Percentiles rank a stretch among this genome's conserved stretches.
phyloP scores from a whole-genome alignment of 176 grass and related monocot genomes.

The Urochloa ruziziensis region DNA sequence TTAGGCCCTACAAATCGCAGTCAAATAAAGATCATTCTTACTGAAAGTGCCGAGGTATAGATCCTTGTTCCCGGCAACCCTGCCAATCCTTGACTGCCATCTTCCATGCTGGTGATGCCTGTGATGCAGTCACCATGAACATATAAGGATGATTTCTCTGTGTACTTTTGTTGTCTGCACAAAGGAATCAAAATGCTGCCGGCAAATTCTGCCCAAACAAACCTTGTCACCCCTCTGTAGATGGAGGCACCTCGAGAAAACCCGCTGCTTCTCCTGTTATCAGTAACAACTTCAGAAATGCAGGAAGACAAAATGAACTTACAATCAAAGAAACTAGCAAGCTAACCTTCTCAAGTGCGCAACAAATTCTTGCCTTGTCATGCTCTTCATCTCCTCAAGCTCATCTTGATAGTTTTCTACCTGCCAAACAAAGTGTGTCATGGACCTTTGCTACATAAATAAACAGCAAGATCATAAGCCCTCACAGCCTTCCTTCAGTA shows the following conservation, averaged over 20 bases:
- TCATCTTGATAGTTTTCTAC: slow-evolving; percentile 73
- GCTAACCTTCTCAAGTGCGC: slow-evolving; percentile 84
- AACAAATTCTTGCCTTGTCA: slow-evolving; percentile 89
- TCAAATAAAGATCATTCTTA: slow-evolving; percentile 45
- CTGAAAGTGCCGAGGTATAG: slow-evolving; percentile 98
- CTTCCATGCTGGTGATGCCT: slow-evolving; percentile 98
- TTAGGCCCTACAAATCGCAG: slow-evolving; percentile 6
- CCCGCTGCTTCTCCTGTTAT: slow-evolving; percentile 88
- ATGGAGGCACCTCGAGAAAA: slow-evolving; percentile 97
- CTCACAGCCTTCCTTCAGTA: neutral
- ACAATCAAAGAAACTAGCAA: neutral
- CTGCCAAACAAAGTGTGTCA: slow-evolving; percentile 45
- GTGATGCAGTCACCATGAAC: slow-evolving; percentile 14
- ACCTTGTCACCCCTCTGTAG: slow-evolving; percentile 97
- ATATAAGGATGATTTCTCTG: neutral
- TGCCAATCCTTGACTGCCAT: slow-evolving; percentile 94
- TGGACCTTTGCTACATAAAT: neutral
- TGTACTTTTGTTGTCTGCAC: neutral
- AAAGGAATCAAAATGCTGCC: neutral
- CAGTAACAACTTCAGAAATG: slow-evolving; percentile 6
- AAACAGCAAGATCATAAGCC: neutral
- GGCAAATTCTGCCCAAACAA: neutral
- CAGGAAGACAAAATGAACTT: neutral
- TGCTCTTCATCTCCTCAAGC: slow-evolving; percentile 81
- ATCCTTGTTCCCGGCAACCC: slow-evolving; percentile 99